phyloP scores from a whole-genome alignment of 306 rosid species.

The Castanea mollissima region DNA sequence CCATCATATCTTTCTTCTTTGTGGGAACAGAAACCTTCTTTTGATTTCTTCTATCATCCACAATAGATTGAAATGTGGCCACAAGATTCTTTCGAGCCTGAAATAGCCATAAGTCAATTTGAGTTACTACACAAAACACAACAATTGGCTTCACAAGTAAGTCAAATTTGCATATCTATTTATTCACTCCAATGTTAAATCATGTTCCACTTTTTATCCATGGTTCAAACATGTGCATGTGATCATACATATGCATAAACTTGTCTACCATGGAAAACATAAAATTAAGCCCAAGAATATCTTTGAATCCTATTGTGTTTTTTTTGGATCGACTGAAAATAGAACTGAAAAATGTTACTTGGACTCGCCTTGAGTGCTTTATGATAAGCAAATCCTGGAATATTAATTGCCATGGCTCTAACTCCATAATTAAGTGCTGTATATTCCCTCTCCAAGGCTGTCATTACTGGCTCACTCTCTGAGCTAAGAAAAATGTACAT shows the following conservation, averaged over 20 bases:
- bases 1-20: conserved; percentile 79
- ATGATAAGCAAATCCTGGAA: conserved; percentile 90
- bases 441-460: conserved; percentile 73
- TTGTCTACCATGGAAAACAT: too few species aligned
- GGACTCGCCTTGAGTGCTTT: conserved; percentile 66
- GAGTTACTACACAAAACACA: not conserved
- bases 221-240: too few species aligned
- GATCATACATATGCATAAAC: too few species aligned
- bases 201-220: too few species aligned
- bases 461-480: conserved; percentile 62
- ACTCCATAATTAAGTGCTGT: conserved; percentile 73
- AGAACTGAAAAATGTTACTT: not conserved
- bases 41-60: conserved; percentile 48
- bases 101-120: not conserved
- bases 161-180: not conserved
- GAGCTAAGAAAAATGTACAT: conserved; percentile 84
- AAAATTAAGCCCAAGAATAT: too few species aligned
- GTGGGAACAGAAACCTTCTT: conserved; percentile 9
- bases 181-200: too few species aligned
- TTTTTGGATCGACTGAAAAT: not conserved
- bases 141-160: not conserved
- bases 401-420: conserved; percentile 77
- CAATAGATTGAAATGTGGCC: conserved; percentile 58
- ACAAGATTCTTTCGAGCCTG: conserved; percentile 79
- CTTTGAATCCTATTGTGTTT: not conserved